Evolutionary conservation across 352 stramenopile genomes (phyloP), one percentile per base, ranked within the genome.

Genomic region (Lagenidium giganteum): DNA sequence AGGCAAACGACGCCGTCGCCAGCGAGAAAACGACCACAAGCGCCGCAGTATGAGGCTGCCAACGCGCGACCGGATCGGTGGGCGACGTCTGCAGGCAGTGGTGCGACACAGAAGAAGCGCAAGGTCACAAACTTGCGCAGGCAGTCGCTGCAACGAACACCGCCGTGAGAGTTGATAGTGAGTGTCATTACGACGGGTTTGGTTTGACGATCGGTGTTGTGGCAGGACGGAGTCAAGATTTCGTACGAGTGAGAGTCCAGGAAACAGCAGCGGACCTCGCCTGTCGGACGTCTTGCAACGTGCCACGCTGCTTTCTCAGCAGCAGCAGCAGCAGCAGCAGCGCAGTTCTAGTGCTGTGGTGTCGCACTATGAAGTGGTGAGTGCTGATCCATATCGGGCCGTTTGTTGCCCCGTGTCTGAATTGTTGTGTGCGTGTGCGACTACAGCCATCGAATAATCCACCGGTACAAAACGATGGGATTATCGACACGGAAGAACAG

Each of bases 271-370:
- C 8, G 35, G 42, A 43, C 58, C 48, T 12, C 50, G 66, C 0
- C 35, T 88, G 13, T 71, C 70, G 0, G 70, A 88, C 49, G 61
- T 88, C 1, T 48, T 88, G 16, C 51, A 77, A 24, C 70, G 64
- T 21, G 76, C 76, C 30, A 88, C 70, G n/a, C 37, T 66, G n/a
- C 39, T 80, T 0, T 88, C 72, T 16, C 72, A 85, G 32, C 66
- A 68, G 25, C 18, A 34, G 43, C 11, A 25, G 4, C 41, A 56
- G 14, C n/a, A n/a, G n/a, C n/a, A n/a, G n/a, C n/a, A n/a, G n/a
- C n/a, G n/a, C n/a, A n/a, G n/a, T n/a, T n/a, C n/a, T n/a, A n/a
- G n/a, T n/a, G n/a, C n/a, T n/a, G n/a, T n/a, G n/a, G n/a, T n/a
- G n/a, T n/a, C n/a, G 45, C 17, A 34, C 37, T 17, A 30, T 12